Evolutionary conservation across 176 grass and related monocot genomes (phyloP), one percentile per base, ranked within the genome.

Genomic region (Avena atlantica): DNA sequence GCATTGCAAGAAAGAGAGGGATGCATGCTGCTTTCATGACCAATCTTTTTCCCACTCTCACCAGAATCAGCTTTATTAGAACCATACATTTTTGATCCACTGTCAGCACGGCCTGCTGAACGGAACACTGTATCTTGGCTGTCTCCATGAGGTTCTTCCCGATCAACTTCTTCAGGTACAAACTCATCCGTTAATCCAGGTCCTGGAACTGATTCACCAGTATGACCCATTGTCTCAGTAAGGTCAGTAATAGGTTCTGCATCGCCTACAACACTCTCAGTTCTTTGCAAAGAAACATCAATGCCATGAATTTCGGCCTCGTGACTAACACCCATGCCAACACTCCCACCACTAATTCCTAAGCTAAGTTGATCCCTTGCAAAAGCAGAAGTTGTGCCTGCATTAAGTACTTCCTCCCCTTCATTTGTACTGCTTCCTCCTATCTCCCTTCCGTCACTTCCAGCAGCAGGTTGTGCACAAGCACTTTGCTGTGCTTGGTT

Each of bases 261-360:
- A 85, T 96, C 97, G 76, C 89, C 97, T 70, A 94, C 94, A 91
- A 88, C 81, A 87, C 93, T 95, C 58, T 93, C 85, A 34, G 97
- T n/a, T 84, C 92, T 95, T 78, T 98, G 93, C 77, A 94, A 83
- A 89, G 93, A 98, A 71, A 86, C 84, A 80, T 91, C 97, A 80
- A 90, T 88, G 55, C 97, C 97, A 91, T 98, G 97, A 84, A 96
- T 98, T 88, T 98, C 97, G 81, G 97, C 97, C 77, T 98, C 97
- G 69, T 98, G 92, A 83, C 97, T 98, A 50, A 92, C 90, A 78
- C 97, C 97, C 97, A 98, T 98, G 76, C 97, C 97, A 68, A 98
- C 94, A 75, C 97, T 98, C 17, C 97, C 97, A 77, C 90, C 94
- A 88, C 97, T 98, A 37, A 96, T 80, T 78, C 97, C 97, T 67